A percentile compares a stretch with the other conserved stretches of the same genome.
Conservation (phyloP, 352 stramenopile genomes). For the Phytophthora fragariaefolia region DNA sequence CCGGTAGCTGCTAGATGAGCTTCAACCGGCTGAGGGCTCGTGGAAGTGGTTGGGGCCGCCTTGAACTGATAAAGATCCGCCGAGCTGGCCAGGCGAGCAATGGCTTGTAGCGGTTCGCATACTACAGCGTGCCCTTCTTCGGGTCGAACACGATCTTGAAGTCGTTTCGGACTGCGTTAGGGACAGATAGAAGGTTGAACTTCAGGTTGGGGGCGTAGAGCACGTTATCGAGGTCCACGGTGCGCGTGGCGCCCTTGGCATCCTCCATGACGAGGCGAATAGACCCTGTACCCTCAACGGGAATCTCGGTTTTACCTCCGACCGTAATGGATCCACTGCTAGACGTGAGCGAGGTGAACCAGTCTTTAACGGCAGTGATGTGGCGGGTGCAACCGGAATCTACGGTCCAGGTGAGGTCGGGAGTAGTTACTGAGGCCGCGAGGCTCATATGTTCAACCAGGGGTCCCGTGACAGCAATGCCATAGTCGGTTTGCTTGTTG, state of each 20-base stretch:
- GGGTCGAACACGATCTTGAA: background rate
- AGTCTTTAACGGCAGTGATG: background rate
- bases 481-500: background rate
- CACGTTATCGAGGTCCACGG: background rate
- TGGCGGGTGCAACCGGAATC: background rate
- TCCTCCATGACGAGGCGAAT: background rate
- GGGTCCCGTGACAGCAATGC: background rate
- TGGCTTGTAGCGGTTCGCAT: background rate
- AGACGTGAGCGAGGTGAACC: background rate
- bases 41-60: background rate
- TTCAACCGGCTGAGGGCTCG: background rate
- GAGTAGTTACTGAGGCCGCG: background rate
- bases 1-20: background rate
- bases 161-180: background rate
- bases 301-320: background rate
- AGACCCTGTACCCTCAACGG: background rate
- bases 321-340: background rate
- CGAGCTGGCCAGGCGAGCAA: background rate
- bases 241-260: background rate
- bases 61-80: background rate
- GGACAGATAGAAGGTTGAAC: background rate
- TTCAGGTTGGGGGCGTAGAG: background rate
- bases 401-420: background rate
- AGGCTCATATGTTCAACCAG: background rate
- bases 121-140: background rate